These are phyloP conservation scores for Balamuthia mandrillaris DNA, from an alignment of 208 protist genomes.

Conservation along the genomic window DNA sequence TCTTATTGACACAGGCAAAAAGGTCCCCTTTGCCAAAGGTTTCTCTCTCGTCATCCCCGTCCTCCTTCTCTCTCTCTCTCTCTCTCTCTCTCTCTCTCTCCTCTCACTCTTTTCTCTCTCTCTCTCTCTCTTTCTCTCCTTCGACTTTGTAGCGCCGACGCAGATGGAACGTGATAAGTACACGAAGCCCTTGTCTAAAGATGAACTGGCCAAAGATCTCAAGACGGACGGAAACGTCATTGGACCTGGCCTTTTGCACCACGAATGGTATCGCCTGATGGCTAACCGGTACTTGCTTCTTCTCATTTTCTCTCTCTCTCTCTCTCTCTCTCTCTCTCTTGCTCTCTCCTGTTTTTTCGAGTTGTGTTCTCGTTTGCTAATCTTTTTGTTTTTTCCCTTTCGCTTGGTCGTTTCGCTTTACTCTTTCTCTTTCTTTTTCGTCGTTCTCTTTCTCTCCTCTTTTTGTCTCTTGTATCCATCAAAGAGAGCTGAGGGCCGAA, in stretches of 20 bases:
- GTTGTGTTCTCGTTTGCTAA: neutral
- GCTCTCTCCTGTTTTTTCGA: neutral
- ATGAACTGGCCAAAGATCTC: neutral
- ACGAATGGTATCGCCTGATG: slow-evolving; percentile 26
- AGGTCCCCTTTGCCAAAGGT: slow-evolving; percentile 6
- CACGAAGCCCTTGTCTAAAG: slow-evolving; percentile 22
- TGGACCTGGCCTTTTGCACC: neutral
- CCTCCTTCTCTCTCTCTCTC: neutral
- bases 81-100: neutral
- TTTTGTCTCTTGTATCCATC: neutral
- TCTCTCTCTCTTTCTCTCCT: neutral
- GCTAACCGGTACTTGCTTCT: neutral
- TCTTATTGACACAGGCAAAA: neutral
- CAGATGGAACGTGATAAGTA: slow-evolving; percentile 30
- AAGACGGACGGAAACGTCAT: neutral
- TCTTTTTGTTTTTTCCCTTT: neutral
- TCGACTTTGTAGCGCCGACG: neutral
- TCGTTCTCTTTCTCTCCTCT: neutral
- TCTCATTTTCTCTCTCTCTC: neutral
- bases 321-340: neutral
- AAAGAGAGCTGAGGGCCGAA: neutral
- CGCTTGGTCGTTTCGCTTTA: neutral
- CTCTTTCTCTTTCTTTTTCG: neutral
- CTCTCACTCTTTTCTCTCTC: neutral
- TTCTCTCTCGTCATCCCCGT: neutral